Conservation (phyloP, 768 basidiomycete genomes). For the Phlebiopsis flavidoalba region DNA sequence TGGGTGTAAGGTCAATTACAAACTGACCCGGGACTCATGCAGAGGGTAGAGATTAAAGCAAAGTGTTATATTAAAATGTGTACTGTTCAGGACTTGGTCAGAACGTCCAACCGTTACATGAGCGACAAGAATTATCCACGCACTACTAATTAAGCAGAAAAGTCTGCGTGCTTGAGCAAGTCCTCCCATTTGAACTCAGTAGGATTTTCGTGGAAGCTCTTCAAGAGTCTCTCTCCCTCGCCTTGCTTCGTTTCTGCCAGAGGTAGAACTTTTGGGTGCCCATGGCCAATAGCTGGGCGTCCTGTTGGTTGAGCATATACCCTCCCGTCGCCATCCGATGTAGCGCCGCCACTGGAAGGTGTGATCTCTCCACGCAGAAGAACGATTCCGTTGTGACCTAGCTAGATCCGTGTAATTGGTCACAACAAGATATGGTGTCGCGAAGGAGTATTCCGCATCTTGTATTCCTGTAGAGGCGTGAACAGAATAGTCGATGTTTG, state of each 20-base stretch:
- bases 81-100: background rate
- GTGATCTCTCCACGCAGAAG: conserved; percentile 92
- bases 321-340: conserved; percentile 32
- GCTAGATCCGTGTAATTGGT: conserved; percentile 92
- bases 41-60: background rate
- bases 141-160: conserved; percentile 9
- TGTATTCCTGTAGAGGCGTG: conserved; percentile 93
- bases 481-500: conserved; percentile 76
- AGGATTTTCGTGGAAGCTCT: conserved; percentile 74
- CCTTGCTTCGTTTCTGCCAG: conserved; percentile 37
- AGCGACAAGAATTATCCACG: background rate
- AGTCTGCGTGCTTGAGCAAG: conserved; percentile 47
- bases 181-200: conserved; percentile 80
- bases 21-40: background rate
- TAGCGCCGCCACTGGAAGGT: conserved; percentile 41
- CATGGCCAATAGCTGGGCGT: conserved; percentile 80
- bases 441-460: conserved; percentile 73
- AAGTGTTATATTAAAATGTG: background rate
- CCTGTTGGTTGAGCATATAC: conserved; percentile 68
- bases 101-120: too few relatives aligned
- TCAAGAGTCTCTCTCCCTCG: conserved; percentile 49
- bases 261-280: conserved; percentile 85
- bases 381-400: conserved; percentile 71
- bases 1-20: too few relatives aligned
- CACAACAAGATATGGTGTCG: conserved; percentile 86